Percentiles rank a stretch among this genome's conserved stretches.
Evolutionary conservation across 2,329 filamentous ascomycete genomes (phyloP).

Genomic region (Ophiostoma ulmi): DNA sequence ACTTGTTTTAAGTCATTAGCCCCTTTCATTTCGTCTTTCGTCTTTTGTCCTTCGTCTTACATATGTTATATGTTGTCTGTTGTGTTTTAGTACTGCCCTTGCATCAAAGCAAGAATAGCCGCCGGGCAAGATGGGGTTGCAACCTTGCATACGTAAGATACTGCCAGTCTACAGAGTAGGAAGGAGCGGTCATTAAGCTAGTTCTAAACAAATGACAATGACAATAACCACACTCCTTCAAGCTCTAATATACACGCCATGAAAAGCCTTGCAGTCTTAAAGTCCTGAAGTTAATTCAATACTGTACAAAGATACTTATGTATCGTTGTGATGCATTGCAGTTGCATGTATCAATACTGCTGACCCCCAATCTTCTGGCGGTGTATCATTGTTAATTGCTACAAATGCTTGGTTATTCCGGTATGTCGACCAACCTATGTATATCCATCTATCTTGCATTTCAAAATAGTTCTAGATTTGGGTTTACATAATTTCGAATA

Average conservation of each 20-base stretch:
- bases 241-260: not conserved
- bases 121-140: not conserved
- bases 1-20: not conserved
- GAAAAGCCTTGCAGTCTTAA: not conserved
- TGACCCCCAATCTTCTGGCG: not conserved
- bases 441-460: not conserved
- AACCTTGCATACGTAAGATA: not conserved
- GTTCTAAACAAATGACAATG: not conserved
- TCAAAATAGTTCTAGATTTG: not conserved
- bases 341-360: not conserved
- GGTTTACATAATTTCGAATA: not conserved
- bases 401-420: not conserved
- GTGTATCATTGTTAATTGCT: not conserved
- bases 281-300: not conserved
- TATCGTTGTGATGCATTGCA: not conserved
- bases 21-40: not conserved
- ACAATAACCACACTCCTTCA: not conserved
- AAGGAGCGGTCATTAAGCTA: not conserved
- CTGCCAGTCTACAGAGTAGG: slow-evolving; percentile 2
- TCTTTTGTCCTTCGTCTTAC: no score
- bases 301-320: not conserved
- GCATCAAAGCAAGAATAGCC: not conserved
- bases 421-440: not conserved
- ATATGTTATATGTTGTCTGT: not conserved
- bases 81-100: not conserved